Base-by-base conservation (phyloP, 306 rosid species). In the Malus fusca region DNA sequence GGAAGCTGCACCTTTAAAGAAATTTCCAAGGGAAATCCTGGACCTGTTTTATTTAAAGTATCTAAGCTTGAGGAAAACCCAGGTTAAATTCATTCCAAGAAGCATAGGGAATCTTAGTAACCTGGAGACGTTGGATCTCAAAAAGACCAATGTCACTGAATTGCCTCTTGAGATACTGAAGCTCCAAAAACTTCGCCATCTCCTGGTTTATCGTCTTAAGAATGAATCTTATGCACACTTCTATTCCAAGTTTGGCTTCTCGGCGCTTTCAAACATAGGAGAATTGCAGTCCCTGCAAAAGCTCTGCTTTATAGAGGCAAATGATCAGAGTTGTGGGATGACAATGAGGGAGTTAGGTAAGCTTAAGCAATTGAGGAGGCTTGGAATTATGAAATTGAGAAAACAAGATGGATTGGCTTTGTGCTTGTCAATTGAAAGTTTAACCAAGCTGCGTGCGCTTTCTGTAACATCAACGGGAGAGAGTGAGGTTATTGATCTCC, bases 181-280 rank as follows among this genome's bases (percentile, higher is more conserved):
- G 70, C 86, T 85, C 58, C 71, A 73, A 21, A 81, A 74, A 51
- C 88, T 85, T 74, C 82, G 84, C 69, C 86, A 79, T 74, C 82
- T 79, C 31, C 70, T 79, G 17, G 77, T 79, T 77, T 80, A 77
- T 77, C 75, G n/a, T 82, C 69, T 62, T 74, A 71, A 80, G 56
- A 40, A 25, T 58, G 72, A 43, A 37, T 30, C 65, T 58, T 51
- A 61, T 61, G 65, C 73, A 37, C 71, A 78, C 31, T 66, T 75
- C 42, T 28, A 65, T 37, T 51, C 71, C 46, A 78, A 59, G 68
- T 40, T 11, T 13, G 89, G 87, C 43, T 82, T 82, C 18, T 74
- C 75, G 66, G 53, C 78, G 35, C n/a, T 48, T 37, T 9, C 80
- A 5, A 66, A 74, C 11, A 66, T 85, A 6, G 83, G 87, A 66